A percentile compares a stretch with the other conserved stretches of the same genome.
Conservation (phyloP, 495 filamentous ascomycete species). For the Mytilinidion resinicola region DNA sequence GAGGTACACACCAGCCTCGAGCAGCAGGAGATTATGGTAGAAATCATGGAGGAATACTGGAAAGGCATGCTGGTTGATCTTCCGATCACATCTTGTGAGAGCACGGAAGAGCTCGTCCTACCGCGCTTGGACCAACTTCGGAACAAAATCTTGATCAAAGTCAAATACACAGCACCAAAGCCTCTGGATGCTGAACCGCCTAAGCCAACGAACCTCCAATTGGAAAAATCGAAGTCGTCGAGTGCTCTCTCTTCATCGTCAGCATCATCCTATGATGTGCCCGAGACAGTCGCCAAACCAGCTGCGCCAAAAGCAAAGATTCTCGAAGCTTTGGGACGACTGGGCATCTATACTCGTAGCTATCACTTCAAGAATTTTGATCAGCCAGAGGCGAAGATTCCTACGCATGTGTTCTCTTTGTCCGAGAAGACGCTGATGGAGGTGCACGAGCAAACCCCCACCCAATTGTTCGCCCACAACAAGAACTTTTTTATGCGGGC, state of each 20-base stretch:
- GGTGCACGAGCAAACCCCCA: constrained; percentile 54
- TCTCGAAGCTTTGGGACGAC: constrained; percentile 60
- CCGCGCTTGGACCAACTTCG: constrained; percentile 61
- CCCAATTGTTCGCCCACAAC: constrained; percentile 73
- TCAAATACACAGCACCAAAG: constrained; percentile 59
- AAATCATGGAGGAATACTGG: constrained; percentile 81
- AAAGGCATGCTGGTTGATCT: constrained; percentile 59
- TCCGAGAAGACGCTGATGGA: constrained; percentile 72
- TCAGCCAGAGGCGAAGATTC: constrained; percentile 61
- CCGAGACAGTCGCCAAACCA: constrained; percentile 34
- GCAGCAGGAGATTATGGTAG: constrained; percentile 83
- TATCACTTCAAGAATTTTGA: constrained; percentile 70
- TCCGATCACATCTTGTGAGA: constrained; percentile 32
- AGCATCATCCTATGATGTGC: constrained; percentile 1
- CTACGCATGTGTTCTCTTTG: constrained; percentile 81
- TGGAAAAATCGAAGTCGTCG: constrained; percentile 13
- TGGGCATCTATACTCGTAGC: constrained; percentile 77
- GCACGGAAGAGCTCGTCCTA: constrained; percentile 47
- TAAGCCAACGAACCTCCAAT: constrained; percentile 18
- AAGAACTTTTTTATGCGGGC: constrained; percentile 75
- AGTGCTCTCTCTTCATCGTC: constrained; percentile 7
- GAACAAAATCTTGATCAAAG: constrained; percentile 84
- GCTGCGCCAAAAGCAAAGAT: constrained; percentile 55
- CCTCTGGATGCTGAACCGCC: constrained; percentile 28
- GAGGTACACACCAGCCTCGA: constrained; percentile 74